Conservation (phyloP, 768 basidiomycete genomes). For the Tephrocybe sp. region DNA sequence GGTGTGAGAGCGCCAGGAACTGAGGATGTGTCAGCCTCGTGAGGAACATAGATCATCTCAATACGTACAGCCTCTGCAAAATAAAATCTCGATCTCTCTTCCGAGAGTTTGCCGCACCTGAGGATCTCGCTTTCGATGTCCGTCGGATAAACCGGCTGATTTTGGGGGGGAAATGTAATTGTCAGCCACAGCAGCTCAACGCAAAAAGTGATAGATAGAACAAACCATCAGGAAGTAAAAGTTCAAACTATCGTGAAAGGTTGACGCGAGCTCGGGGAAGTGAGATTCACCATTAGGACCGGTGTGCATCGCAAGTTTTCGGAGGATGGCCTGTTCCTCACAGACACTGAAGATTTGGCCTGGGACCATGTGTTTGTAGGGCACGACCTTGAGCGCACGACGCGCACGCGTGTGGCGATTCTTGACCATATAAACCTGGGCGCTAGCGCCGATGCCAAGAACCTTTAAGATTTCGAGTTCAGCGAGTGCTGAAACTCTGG, state of each 20-base stretch:
- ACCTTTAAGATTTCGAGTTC: constrained; percentile 11
- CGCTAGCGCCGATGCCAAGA: constrained; percentile 13
- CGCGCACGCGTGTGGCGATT: constrained; percentile 7
- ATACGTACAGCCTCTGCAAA: constrained; percentile 32
- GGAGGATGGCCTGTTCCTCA: constrained; percentile 11
- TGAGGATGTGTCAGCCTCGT: constrained; percentile 10
- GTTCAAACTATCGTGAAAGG: constrained; percentile 14
- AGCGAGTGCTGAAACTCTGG: background rate
- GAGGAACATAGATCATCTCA: background rate
- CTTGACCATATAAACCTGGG: constrained; percentile 11
- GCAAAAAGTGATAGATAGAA: background rate
- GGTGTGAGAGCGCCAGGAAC: constrained; percentile 29
- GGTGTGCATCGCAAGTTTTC: background rate
- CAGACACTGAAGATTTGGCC: background rate
- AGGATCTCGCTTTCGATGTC: constrained; percentile 32
- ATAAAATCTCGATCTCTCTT: constrained; percentile 28
- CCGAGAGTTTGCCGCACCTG: constrained; percentile 22
- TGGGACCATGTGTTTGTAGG: background rate
- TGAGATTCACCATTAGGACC: background rate
- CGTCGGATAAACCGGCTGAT: constrained; percentile 27
- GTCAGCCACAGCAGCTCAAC: background rate
- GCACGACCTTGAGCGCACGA: constrained; percentile 16
- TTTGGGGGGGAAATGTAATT: background rate
- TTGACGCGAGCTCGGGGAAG: constrained; percentile 12
- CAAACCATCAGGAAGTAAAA: constrained; percentile 16